phyloP scores from a whole-genome alignment of 768 basidiomycete genomes.

The Lentinula raphanica region DNA sequence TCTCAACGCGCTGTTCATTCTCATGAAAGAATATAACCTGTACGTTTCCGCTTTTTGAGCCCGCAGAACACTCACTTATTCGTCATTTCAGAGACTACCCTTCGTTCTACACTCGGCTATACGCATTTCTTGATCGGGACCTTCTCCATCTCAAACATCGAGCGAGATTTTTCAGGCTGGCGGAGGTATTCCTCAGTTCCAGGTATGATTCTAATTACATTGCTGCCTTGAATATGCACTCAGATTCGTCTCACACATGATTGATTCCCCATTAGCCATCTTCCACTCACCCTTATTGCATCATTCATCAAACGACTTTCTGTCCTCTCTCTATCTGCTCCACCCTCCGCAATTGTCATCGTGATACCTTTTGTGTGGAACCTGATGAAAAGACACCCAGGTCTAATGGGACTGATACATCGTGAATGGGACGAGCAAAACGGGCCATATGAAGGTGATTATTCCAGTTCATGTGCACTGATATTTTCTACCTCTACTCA shows the following conservation, averaged over 20 bases:
- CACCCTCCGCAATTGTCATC: constrained; percentile 88
- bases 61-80: constrained; percentile 10
- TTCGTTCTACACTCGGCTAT: constrained; percentile 88
- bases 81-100: constrained; percentile 76
- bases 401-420: constrained; percentile 92
- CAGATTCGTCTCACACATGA: no score
- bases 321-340: constrained; percentile 75
- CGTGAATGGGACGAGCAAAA: constrained; percentile 35
- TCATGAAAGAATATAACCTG: constrained; percentile 94
- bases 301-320: constrained; percentile 92
- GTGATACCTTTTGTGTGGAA: constrained; percentile 94
- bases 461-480: not conserved
- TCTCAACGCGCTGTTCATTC: constrained; percentile 83
- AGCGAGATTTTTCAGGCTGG: constrained; percentile 90
- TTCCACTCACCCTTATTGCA: constrained; percentile 87
- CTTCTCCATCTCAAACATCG: constrained; percentile 90
- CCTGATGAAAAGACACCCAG: constrained; percentile 85
- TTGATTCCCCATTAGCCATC: constrained; percentile 42
- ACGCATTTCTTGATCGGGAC: constrained; percentile 82
- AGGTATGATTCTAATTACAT: constrained; percentile 60
- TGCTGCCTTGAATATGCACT: not conserved
- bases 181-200: constrained; percentile 87
- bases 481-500: not conserved
- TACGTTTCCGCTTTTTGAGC: constrained; percentile 37
- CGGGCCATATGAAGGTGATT: constrained; percentile 27